Percentiles rank a stretch among this genome's conserved stretches.
Evolutionary conservation across 2,329 filamentous ascomycete genomes (phyloP).

Genomic region (Atkinsonella texensis): DNA sequence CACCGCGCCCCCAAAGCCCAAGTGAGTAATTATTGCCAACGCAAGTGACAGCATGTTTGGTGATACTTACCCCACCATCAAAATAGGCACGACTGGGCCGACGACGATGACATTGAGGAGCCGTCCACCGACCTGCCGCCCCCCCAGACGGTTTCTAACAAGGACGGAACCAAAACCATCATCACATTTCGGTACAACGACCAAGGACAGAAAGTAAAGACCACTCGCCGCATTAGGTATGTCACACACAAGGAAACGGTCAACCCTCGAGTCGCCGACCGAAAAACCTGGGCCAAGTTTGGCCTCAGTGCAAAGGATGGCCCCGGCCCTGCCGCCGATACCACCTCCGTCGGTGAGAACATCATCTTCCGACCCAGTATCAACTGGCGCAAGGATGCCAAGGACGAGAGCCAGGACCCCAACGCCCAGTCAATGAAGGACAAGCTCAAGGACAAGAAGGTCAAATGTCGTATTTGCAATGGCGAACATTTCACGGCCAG

Average conservation of each 20-base stretch:
- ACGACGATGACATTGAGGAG: conserved; percentile 84
- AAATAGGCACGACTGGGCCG: conserved; percentile 73
- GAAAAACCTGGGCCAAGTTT: conserved; percentile 88
- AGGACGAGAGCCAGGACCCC: conserved; percentile 63
- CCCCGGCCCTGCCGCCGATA: conserved; percentile 72
- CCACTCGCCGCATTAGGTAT: conserved; percentile 87
- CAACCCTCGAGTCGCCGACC: conserved; percentile 92
- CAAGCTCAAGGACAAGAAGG: conserved; percentile 95
- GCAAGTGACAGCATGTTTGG: background rate
- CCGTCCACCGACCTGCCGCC: conserved; percentile 59
- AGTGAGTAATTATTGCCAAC: conserved; percentile 19
- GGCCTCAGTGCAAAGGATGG: conserved; percentile 78
- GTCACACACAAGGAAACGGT: conserved; percentile 86
- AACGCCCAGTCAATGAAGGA: conserved; percentile 66
- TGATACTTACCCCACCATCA: conserved; percentile 26
- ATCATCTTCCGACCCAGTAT: conserved; percentile 89
- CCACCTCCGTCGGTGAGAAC: conserved; percentile 91
- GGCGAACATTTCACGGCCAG: conserved; percentile 98
- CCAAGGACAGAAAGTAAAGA: conserved; percentile 91
- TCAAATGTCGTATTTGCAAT: conserved; percentile 98
- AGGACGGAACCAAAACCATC: conserved; percentile 95
- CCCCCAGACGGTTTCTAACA: conserved; percentile 85
- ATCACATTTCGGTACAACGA: conserved; percentile 87
- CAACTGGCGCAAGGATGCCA: conserved; percentile 87
- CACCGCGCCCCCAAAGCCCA: conserved; percentile 27